phyloP scores from a whole-genome alignment of 169 alveolate species.

The Eimeria necatrix region DNA sequence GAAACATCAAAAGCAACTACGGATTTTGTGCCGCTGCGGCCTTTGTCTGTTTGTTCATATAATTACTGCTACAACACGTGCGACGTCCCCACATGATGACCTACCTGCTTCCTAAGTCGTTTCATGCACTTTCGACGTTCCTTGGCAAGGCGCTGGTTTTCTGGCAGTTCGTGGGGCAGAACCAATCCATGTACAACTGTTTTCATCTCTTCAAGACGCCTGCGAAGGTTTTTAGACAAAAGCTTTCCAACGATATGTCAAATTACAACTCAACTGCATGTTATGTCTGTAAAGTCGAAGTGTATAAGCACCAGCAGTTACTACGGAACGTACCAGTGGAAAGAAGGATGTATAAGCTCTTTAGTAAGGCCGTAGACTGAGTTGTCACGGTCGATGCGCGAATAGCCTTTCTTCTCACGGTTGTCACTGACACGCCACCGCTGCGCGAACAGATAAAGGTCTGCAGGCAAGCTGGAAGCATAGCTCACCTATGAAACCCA shows the following conservation, averaged over 20 bases:
- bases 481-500: no score
- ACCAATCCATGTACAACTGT: conserved; percentile 84
- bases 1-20: background rate
- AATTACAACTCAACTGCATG: background rate
- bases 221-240: background rate
- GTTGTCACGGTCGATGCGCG: conserved; percentile 87
- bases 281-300: background rate
- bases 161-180: conserved; percentile 84
- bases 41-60: no score
- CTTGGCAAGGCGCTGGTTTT: conserved; percentile 72
- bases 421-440: conserved; percentile 85
- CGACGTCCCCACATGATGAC: background rate
- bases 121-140: conserved; percentile 76
- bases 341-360: conserved; percentile 87
- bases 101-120: conserved; percentile 75
- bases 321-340: conserved; percentile 83
- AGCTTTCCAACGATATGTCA: background rate
- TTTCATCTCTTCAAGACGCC: conserved; percentile 84
- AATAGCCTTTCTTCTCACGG: conserved; percentile 86
- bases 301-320: background rate
- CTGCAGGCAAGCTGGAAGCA: no score
- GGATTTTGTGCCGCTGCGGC: background rate
- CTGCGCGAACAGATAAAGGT: conserved; percentile 29
- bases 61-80: background rate
- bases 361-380: conserved; percentile 86